phyloP scores from a whole-genome alignment of 2,329 filamentous ascomycete genomes.

The Colletotrichum aenigma region DNA sequence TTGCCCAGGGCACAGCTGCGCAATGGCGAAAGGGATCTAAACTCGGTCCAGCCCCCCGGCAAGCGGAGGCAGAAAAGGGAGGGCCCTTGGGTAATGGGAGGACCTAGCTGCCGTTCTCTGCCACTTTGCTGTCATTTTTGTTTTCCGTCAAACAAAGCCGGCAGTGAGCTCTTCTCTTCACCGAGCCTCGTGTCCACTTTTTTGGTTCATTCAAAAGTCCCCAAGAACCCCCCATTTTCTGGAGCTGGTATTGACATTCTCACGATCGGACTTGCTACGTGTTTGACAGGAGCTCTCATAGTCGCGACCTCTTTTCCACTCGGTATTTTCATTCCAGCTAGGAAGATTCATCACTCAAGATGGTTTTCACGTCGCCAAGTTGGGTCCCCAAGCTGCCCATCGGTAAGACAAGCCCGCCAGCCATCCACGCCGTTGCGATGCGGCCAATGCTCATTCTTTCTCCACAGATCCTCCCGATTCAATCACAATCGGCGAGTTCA shows the following conservation, averaged over 20 bases:
- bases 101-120: neutral
- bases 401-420: constrained; percentile 39
- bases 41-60: constrained; percentile 4
- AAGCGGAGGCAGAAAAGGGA: neutral
- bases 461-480: constrained; percentile 68
- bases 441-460: neutral
- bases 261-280: neutral
- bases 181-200: neutral
- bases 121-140: neutral
- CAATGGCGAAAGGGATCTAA: constrained; percentile 11
- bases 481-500: constrained; percentile 77
- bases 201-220: constrained; percentile 10
- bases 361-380: constrained; percentile 65
- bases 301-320: neutral
- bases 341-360: constrained; percentile 23
- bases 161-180: neutral
- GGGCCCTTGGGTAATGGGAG: neutral
- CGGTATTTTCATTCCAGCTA: neutral
- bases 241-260: neutral
- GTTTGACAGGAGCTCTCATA: neutral
- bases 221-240: neutral
- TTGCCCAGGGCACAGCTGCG: constrained; percentile 1
- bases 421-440: neutral
- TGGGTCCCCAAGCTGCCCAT: constrained; percentile 66
- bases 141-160: neutral